Evolutionary conservation across 371 early-diverging fungal genomes (phyloP).

Genomic region (Mucor circinelloides): DNA sequence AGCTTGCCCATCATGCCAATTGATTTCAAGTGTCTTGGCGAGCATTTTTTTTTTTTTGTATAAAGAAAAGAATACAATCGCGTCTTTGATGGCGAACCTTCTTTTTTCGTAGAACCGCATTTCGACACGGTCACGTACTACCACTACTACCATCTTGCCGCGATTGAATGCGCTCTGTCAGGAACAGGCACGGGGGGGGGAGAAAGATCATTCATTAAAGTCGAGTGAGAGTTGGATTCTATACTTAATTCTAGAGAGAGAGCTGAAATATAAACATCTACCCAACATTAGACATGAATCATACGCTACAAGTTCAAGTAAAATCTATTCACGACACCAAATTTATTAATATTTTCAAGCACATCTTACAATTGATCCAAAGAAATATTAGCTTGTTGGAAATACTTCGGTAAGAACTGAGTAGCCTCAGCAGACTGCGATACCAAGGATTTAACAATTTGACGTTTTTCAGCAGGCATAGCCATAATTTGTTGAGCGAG

Average conservation of each 20-base stretch:
- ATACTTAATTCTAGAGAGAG: no score
- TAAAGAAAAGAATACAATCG: neutral
- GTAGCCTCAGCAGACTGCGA: slow-evolving; percentile 28
- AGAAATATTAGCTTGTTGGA: slow-evolving; percentile 35
- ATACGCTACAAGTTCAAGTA: no score
- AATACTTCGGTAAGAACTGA: slow-evolving; percentile 43
- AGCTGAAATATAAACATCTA: no score
- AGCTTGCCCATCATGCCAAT: slow-evolving; percentile 93
- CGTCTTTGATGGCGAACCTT: slow-evolving; percentile 2
- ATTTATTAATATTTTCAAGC: neutral
- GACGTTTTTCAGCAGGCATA: slow-evolving; percentile 40
- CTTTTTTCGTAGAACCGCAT: neutral
- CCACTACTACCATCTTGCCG: neutral
- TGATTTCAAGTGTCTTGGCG: slow-evolving; percentile 77
- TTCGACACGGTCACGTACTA: neutral
- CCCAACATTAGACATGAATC: no score
- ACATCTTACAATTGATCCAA: slow-evolving; percentile 24
- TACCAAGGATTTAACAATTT: slow-evolving; percentile 23
- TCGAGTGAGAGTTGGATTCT: no score
- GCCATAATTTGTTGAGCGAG: slow-evolving; percentile 42
- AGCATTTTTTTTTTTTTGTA: slow-evolving; percentile 11
- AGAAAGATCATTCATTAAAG: no score
- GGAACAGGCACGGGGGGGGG: no score
- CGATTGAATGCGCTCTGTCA: no score
- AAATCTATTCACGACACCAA: neutral